A percentile compares a stretch with the other conserved stretches of the same genome.
Conservation (phyloP, 2,329 filamentous ascomycete genomes). For the Diaporthe australafricana region DNA sequence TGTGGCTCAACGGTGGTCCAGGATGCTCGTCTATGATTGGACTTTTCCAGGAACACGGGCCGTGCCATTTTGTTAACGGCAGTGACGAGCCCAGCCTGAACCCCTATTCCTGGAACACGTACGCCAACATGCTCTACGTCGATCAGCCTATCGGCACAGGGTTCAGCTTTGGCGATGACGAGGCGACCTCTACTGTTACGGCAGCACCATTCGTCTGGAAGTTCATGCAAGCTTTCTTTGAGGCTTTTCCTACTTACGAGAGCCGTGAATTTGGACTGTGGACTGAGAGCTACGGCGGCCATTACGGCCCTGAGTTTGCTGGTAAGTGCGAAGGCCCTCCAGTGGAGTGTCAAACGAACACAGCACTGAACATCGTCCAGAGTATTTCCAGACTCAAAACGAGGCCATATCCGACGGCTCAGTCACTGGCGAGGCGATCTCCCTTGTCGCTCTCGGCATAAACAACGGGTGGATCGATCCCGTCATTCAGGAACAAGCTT, state of each 20-base stretch:
- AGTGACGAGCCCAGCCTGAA: constrained; percentile 63
- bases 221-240: constrained; percentile 33
- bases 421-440: constrained; percentile 44
- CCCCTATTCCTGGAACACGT: constrained; percentile 69
- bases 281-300: constrained; percentile 49
- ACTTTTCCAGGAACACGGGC: constrained; percentile 63
- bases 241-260: constrained; percentile 24
- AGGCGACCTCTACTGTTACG: constrained; percentile 32
- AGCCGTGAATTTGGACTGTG: constrained; percentile 40
- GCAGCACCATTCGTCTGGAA: constrained; percentile 33
- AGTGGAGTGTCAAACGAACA: background rate
- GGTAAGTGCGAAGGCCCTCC: background rate
- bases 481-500: constrained; percentile 42
- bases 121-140: constrained; percentile 65
- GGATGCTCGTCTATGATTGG: constrained; percentile 66
- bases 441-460: constrained; percentile 48
- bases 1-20: constrained; percentile 71
- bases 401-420: constrained; percentile 24
- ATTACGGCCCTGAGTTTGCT: constrained; percentile 47
- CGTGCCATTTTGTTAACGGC: constrained; percentile 55
- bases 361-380: background rate
- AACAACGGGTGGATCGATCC: constrained; percentile 48
- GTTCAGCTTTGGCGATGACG: constrained; percentile 47
- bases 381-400: constrained; percentile 32
- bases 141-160: constrained; percentile 67